Evolutionary conservation across 352 stramenopile genomes (phyloP).

Genomic region (Pythium monospermum): DNA sequence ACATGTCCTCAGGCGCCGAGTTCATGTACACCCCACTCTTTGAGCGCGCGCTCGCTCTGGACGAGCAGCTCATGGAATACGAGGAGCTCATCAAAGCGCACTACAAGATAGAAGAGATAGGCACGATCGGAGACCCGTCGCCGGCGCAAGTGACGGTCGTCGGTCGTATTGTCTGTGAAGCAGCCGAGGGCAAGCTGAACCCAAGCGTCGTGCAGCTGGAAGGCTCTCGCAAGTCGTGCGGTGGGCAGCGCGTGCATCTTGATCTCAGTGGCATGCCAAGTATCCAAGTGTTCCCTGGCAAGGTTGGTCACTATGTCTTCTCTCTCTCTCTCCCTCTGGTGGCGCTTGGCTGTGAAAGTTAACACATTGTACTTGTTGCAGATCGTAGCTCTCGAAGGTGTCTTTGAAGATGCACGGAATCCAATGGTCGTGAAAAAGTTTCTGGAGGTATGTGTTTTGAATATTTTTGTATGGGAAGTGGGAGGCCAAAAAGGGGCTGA

Average conservation of each 20-base stretch:
- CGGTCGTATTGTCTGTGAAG: conserved; percentile 79
- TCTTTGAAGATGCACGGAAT: conserved; percentile 63
- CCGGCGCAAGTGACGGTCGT: conserved; percentile 72
- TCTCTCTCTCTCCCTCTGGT: background rate
- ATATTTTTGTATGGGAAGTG: no score
- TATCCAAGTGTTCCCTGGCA: conserved; percentile 79
- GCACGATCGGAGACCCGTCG: conserved; percentile 68
- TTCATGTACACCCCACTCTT: conserved; percentile 88
- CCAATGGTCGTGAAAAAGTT: conserved; percentile 77
- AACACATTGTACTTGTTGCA: conserved; percentile 19
- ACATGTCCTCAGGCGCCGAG: conserved; percentile 44
- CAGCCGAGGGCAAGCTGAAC: conserved; percentile 79
- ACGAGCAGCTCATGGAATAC: conserved; percentile 74
- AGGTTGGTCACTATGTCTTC: conserved; percentile 28
- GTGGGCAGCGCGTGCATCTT: conserved; percentile 71
- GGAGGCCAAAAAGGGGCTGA: no score
- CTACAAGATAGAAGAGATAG: conserved; percentile 56
- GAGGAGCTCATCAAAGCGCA: conserved; percentile 65
- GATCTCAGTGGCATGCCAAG: conserved; percentile 64
- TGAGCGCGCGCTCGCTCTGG: conserved; percentile 65
- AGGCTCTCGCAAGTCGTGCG: conserved; percentile 76
- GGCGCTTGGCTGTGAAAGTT: background rate
- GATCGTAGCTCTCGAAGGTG: conserved; percentile 77
- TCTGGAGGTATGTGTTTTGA: conserved; percentile 67
- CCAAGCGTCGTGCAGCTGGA: conserved; percentile 77